These are phyloP conservation scores for Cydonia oblonga DNA, from an alignment of 331 rosid genomes.

Conservation along the genomic window DNA sequence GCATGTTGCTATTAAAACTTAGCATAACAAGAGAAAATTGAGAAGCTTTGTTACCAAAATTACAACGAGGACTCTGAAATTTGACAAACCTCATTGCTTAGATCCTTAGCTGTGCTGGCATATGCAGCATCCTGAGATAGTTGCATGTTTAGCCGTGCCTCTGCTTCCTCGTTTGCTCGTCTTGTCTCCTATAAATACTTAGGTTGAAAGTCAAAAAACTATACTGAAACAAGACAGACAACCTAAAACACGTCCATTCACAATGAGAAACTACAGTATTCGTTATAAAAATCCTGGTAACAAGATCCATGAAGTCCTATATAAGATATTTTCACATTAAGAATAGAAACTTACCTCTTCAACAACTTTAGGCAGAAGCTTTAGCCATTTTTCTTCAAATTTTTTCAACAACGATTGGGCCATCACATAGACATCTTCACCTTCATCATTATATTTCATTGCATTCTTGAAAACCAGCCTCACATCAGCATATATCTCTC, in stretches of 20 bases:
- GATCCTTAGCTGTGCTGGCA: conserved; percentile 41
- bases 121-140: conserved; percentile 44
- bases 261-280: not conserved
- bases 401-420: conserved; percentile 56
- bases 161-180: conserved; percentile 42
- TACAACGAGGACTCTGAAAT: not conserved
- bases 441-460: conserved; percentile 59
- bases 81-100: conserved; percentile 47
- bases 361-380: conserved; percentile 52
- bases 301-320: not conserved
- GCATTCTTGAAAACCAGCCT: conserved; percentile 76
- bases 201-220: not conserved
- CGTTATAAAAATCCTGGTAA: not conserved
- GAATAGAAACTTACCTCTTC: conserved; percentile 46
- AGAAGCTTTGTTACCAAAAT: not conserved
- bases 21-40: not conserved
- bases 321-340: not conserved
- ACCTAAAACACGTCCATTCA: not conserved
- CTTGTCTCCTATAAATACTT: conserved; percentile 41
- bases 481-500: conserved; percentile 68
- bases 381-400: conserved; percentile 67
- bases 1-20: not conserved
- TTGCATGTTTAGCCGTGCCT: conserved; percentile 32
- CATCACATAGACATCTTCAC: conserved; percentile 59
- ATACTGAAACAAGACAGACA: not conserved